Evolutionary conservation across 345 rosid species (phyloP).

Genomic region (Linum tenue): DNA sequence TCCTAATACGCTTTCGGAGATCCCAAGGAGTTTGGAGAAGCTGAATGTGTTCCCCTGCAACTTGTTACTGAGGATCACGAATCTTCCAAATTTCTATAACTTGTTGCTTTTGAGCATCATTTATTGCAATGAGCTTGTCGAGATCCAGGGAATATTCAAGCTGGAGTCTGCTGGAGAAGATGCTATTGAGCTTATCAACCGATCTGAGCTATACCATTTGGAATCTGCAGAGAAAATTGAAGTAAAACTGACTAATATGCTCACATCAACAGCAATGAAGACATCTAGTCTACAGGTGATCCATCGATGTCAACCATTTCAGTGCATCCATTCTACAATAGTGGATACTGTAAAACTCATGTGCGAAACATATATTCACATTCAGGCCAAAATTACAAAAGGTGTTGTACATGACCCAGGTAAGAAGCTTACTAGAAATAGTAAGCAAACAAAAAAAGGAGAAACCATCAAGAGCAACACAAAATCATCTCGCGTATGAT

Average conservation of each 20-base stretch:
- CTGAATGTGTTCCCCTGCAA: background rate
- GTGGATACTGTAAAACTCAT: no score
- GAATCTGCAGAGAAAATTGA: background rate
- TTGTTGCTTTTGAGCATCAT: background rate
- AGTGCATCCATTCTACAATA: no score
- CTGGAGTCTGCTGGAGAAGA: background rate
- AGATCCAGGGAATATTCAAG: conserved; percentile 9
- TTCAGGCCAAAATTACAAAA: background rate
- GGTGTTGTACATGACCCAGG: background rate
- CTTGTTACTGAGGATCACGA: background rate
- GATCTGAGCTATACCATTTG: background rate
- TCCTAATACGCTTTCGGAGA: conserved; percentile 12
- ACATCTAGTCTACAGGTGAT: conserved; percentile 13
- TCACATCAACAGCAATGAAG: conserved; percentile 3
- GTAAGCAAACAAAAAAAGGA: no score
- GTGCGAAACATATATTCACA: background rate
- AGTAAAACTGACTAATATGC: conserved; percentile 4
- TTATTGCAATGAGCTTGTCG: conserved; percentile 10
- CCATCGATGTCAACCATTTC: background rate
- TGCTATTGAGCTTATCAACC: background rate
- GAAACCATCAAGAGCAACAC: no score
- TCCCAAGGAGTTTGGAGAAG: conserved; percentile 7
- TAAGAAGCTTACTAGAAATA: background rate
- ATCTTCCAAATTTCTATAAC: conserved; percentile 2
- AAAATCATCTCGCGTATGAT: conserved; percentile 43